Evolutionary conservation across 257 asterid species (phyloP), one percentile per base, ranked within the genome.

Genomic region (Penstemon davidsonii): DNA sequence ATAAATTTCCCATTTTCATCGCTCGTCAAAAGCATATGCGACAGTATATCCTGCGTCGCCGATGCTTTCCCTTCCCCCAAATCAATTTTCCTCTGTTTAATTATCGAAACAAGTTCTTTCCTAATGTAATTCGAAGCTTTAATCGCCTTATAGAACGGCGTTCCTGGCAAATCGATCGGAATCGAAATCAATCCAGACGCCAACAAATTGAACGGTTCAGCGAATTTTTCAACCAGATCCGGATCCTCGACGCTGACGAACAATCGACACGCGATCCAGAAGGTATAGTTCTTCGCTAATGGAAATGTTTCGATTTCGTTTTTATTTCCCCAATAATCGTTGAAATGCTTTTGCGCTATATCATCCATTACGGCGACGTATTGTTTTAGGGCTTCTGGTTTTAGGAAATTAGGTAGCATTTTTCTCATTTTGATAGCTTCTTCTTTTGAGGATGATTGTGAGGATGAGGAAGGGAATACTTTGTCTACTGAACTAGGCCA

Each of bases 361-460:
- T 66, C 76, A 75, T 85, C 91, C 91, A 85, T 85, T 3, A 82
- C 42, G 0, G 85, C 85, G 10, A 85, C 85, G 80, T 82, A 85
- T 7, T 75, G 71, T 19, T 80, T 80, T 33, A 85, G 81, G 43
- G 87, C 84, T 8, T 85, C 87, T 1, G 90, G 85, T 0, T 82
- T 85, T 67, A 85, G 43, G 77, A 82, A 82, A 46, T 72, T 78
- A 3, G 90, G 90, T 0, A 85, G 87, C 85, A 85, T 78, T 55
- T 67, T 73, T 3, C 90, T 41, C 90, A 82, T 82, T 69, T 82
- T 82, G 46, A 82, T 61, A 39, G 87, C 82, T 41, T 85, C 90
- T 46, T 85, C 87, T 18, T 77, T 78, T 10, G 87, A 77, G 0
- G 87, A 85, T 1, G 81, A 42, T 37, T 76, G 80, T 1, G 67